Conservation (phyloP, 169 alveolate genomes). For the Plasmodium gaboni region DNA sequence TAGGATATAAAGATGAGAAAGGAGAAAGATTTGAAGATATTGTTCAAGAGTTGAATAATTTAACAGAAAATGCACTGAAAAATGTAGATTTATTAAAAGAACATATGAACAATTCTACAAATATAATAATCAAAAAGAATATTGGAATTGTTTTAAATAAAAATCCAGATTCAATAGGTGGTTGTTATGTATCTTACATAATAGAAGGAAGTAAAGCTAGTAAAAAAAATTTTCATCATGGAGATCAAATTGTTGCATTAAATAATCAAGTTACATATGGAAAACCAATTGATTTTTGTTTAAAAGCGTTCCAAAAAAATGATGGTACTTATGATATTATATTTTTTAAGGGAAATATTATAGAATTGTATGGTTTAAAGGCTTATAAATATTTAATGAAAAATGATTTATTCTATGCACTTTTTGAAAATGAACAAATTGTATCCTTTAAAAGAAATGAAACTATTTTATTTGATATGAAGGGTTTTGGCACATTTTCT, state of each 20-base stretch:
- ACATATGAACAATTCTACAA: conserved; percentile 41
- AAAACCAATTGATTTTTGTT: conserved; percentile 55
- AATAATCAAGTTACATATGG: conserved; percentile 68
- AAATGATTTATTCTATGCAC: conserved; percentile 38
- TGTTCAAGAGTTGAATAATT: conserved; percentile 35
- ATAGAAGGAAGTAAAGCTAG: conserved; percentile 75
- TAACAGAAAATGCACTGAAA: conserved; percentile 41
- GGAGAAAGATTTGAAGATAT: conserved; percentile 68
- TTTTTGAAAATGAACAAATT: conserved; percentile 66
- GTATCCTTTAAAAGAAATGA: conserved; percentile 61
- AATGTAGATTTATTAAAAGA: conserved; percentile 51
- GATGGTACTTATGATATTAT: conserved; percentile 66
- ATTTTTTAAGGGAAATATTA: conserved; percentile 69
- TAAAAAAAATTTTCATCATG: conserved; percentile 69
- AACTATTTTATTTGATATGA: conserved; percentile 56
- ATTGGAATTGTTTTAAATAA: conserved; percentile 70
- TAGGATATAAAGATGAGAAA: conserved; percentile 65
- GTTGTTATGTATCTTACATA: conserved; percentile 65
- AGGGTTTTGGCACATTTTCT: conserved; percentile 71
- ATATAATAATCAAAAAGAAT: conserved; percentile 43
- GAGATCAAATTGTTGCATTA: conserved; percentile 74
- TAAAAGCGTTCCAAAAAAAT: conserved; percentile 74
- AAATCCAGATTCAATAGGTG: conserved; percentile 73
- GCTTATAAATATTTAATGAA: conserved; percentile 67
- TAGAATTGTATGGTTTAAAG: conserved; percentile 65